A percentile compares a stretch with the other conserved stretches of the same genome.
These are phyloP conservation scores for Myxozyma melibiosi DNA, from an alignment of 805 yeast species.

Conservation along the genomic window DNA sequence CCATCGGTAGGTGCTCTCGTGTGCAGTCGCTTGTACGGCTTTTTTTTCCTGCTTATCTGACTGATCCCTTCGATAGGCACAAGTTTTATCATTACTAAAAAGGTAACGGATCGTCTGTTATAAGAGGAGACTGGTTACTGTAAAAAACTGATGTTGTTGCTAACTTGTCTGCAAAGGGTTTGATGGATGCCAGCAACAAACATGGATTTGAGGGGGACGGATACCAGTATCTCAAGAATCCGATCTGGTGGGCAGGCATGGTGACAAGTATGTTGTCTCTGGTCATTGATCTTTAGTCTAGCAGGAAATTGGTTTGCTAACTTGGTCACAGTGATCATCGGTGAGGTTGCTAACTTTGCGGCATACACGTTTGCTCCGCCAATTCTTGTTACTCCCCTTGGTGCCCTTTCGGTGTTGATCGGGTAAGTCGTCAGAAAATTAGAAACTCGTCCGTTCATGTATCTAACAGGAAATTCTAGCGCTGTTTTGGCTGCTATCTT, in stretches of 20 bases:
- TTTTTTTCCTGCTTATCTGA: not conserved
- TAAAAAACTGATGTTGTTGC: too few species aligned
- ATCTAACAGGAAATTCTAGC: constrained; percentile 1
- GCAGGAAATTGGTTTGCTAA: not conserved
- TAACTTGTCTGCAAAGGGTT: constrained; percentile 48
- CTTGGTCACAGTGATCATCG: constrained; percentile 64
- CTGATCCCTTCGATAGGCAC: constrained; percentile 23
- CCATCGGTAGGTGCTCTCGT: constrained; percentile 72
- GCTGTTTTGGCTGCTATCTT: constrained; percentile 86
- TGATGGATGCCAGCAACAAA: constrained; percentile 64
- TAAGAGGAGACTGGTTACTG: too few species aligned
- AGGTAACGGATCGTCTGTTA: too few species aligned
- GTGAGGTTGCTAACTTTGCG: constrained; percentile 90
- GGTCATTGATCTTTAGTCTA: not conserved
- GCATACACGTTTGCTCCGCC: constrained; percentile 97
- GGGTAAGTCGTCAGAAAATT: constrained; percentile 52
- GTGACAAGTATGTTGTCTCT: constrained; percentile 47
- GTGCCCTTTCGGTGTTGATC: constrained; percentile 85
- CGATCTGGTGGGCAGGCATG: constrained; percentile 95
- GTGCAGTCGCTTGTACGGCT: not conserved
- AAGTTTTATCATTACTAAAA: constrained; percentile 78
- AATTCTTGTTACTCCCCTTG: constrained; percentile 85
- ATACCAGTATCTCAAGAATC: constrained; percentile 75
- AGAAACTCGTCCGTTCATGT: too few species aligned
- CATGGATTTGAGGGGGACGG: constrained; percentile 72